Evolutionary conservation across 2,329 filamentous ascomycete genomes (phyloP).

Genomic region (Amesomyces nigricolor): DNA sequence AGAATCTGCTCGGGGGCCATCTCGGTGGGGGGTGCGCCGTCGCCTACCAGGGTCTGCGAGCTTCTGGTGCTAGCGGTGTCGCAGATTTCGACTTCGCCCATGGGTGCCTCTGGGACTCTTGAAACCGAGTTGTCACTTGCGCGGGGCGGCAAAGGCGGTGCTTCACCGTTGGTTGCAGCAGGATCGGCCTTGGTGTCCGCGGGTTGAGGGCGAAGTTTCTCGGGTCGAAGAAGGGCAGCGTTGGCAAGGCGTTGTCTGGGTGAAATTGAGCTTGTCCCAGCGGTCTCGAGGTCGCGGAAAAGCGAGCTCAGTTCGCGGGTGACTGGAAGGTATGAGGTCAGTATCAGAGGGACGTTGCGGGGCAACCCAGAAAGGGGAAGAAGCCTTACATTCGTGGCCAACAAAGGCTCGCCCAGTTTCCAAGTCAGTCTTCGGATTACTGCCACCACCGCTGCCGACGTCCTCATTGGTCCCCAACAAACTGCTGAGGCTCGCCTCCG

Average conservation of each 20-base stretch:
- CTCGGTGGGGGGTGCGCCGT: conserved; percentile 35
- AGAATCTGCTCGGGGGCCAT: conserved; percentile 23
- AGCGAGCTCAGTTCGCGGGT: conserved; percentile 65
- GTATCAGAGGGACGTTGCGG: background rate
- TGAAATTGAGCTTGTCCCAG: conserved; percentile 55
- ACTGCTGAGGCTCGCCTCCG: conserved; percentile 57
- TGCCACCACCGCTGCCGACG: conserved; percentile 23
- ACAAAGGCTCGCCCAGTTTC: conserved; percentile 32
- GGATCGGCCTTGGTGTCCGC: conserved; percentile 10
- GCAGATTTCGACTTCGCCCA: conserved; percentile 27
- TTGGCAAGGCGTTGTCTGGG: conserved; percentile 75
- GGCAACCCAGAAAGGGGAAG: background rate
- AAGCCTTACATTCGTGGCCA: conserved; percentile 63
- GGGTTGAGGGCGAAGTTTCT: conserved; percentile 20
- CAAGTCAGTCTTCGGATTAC: conserved; percentile 34
- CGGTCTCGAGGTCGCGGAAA: conserved; percentile 64
- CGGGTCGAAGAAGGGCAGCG: conserved; percentile 56
- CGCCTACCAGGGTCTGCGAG: conserved; percentile 48
- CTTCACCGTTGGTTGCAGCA: conserved; percentile 23
- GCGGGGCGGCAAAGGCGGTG: conserved; percentile 45
- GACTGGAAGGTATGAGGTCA: conserved; percentile 44
- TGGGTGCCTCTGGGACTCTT: conserved; percentile 24
- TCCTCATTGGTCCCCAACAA: conserved; percentile 63
- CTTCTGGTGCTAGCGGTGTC: conserved; percentile 45
- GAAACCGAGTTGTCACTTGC: conserved; percentile 18